Evolutionary conservation across 345 rosid genomes (phyloP).

Genomic region (Hibiscus syriacus): DNA sequence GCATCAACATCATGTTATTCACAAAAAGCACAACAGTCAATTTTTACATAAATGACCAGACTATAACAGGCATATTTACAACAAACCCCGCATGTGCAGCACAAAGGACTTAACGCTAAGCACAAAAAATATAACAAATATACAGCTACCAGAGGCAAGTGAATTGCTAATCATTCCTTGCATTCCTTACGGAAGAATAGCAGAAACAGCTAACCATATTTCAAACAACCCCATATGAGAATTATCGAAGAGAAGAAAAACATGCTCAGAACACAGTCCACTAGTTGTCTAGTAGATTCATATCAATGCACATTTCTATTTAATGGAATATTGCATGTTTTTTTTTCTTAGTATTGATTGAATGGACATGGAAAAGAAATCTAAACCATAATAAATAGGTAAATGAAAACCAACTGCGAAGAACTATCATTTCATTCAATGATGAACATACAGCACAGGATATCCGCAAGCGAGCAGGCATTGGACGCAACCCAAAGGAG

Average conservation of each 20-base stretch:
- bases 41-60: background rate
- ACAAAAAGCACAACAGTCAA: background rate
- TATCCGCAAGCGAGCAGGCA: slow-evolving; percentile 37
- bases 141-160: background rate
- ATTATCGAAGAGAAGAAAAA: too few species aligned
- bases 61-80: background rate
- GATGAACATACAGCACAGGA: slow-evolving; percentile 47
- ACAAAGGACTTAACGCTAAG: background rate
- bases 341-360: background rate
- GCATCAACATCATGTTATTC: background rate
- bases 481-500: too few species aligned
- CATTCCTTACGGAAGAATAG: background rate
- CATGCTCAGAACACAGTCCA: background rate
- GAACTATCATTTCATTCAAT: background rate
- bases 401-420: background rate
- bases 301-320: background rate
- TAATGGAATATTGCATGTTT: background rate
- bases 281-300: too few species aligned
- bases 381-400: too few species aligned
- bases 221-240: too few species aligned
- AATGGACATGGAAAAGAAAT: background rate
- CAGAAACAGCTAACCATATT: too few species aligned
- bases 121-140: background rate
- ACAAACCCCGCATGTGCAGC: background rate
- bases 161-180: background rate